Evolutionary conservation across 371 early-diverging fungal species (phyloP).

Genomic region (Umbelopsis sp.): DNA sequence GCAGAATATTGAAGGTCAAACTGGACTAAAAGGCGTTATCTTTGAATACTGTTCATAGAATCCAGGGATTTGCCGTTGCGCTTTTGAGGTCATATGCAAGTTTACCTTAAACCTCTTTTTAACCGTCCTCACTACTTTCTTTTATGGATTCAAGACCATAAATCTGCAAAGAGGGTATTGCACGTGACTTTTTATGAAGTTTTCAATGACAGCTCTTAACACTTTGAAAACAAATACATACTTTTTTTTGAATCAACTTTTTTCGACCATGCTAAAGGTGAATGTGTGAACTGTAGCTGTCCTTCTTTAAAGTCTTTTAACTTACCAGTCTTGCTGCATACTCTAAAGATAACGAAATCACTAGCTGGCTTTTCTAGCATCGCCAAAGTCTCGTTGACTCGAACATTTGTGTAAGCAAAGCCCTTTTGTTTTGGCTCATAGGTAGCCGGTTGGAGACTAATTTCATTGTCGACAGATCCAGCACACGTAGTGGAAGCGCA

Average conservation of each 20-base stretch:
- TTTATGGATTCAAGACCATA: too few species aligned
- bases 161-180: too few species aligned
- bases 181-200: slow-evolving; percentile 7
- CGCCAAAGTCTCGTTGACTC: slow-evolving; percentile 3
- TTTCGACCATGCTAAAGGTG: slow-evolving; percentile 9
- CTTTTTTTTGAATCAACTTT: neutral
- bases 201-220: neutral
- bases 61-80: too few species aligned
- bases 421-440: neutral
- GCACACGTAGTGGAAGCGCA: neutral
- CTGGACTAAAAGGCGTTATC: too few species aligned
- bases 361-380: slow-evolving; percentile 1
- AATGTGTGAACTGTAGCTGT: neutral
- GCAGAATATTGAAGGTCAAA: too few species aligned
- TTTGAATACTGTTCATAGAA: too few species aligned
- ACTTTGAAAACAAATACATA: neutral
- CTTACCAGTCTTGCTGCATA: neutral
- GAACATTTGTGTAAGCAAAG: slow-evolving; percentile 20
- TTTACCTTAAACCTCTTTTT: too few species aligned
- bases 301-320: neutral
- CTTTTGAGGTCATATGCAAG: too few species aligned
- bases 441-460: neutral
- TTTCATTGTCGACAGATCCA: neutral
- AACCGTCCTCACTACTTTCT: too few species aligned
- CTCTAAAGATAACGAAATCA: slow-evolving; percentile 7